These are phyloP conservation scores for Scenedesmus sp. DNA, from an alignment of 163 green algal genomes.

Conservation along the genomic window DNA sequence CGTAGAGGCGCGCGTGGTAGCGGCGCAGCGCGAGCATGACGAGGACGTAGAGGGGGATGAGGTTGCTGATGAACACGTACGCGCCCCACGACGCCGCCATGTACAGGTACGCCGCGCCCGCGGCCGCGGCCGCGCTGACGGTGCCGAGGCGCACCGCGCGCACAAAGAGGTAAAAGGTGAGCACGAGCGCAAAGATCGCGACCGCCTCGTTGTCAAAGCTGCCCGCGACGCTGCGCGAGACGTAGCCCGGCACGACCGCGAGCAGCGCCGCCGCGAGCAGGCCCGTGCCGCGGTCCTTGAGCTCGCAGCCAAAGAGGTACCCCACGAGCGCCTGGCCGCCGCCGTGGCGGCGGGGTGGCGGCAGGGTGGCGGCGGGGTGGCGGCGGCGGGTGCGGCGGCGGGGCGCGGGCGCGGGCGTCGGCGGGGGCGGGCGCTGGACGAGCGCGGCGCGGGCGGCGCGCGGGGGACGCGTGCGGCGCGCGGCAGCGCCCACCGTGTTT, in stretches of 20 bases:
- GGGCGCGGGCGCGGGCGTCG: not conserved
- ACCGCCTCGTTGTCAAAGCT: slow-evolving; percentile 93
- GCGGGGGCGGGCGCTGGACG: too few relatives aligned
- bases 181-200: slow-evolving; percentile 93
- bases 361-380: too few relatives aligned
- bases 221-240: slow-evolving; percentile 86
- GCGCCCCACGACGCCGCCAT: slow-evolving; percentile 94
- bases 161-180: slow-evolving; percentile 91
- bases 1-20: slow-evolving; percentile 56
- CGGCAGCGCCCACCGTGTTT: slow-evolving; percentile 30
- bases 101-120: slow-evolving; percentile 83
- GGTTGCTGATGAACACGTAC: slow-evolving; percentile 96
- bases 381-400: too few relatives aligned
- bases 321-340: slow-evolving; percentile 53
- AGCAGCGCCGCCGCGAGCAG: slow-evolving; percentile 90
- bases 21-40: slow-evolving; percentile 80
- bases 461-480: not conserved
- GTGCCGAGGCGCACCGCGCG: slow-evolving; percentile 80
- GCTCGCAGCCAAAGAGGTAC: slow-evolving; percentile 61
- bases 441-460: too few relatives aligned
- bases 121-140: slow-evolving; percentile 51
- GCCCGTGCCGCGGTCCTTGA: slow-evolving; percentile 77
- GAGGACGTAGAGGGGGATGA: slow-evolving; percentile 93
- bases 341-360: too few relatives aligned
- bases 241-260: slow-evolving; percentile 90